Percentiles rank a stretch among this genome's conserved stretches.
These are phyloP conservation scores for Talaromyces verruculosus DNA, from an alignment of 2,329 filamentous ascomycete species.

Conservation along the genomic window DNA sequence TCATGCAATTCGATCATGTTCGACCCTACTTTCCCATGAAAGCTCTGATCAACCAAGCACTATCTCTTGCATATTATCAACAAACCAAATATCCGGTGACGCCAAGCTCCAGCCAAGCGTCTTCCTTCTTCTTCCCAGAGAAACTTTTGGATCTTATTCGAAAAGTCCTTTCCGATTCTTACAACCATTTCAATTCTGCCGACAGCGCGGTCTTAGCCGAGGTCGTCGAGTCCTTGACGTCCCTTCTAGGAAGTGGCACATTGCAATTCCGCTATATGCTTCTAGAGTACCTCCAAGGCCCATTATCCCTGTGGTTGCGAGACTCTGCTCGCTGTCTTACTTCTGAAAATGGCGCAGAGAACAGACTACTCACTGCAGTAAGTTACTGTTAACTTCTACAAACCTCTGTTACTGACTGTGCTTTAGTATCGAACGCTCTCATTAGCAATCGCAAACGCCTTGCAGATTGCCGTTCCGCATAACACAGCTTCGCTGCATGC, in stretches of 20 bases:
- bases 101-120: not conserved
- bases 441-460: conserved; percentile 32
- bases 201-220: conserved; percentile 43
- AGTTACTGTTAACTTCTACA: conserved; percentile 24
- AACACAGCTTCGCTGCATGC: conserved; percentile 48
- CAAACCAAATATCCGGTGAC: conserved; percentile 7
- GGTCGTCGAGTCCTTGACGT: conserved; percentile 56
- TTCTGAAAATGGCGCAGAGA: conserved; percentile 31
- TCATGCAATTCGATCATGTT: conserved; percentile 39
- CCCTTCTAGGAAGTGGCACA: conserved; percentile 55
- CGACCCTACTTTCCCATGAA: conserved; percentile 38
- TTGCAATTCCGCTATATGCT: conserved; percentile 55
- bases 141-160: conserved; percentile 63
- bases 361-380: conserved; percentile 37
- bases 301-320: conserved; percentile 38
- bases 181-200: conserved; percentile 46
- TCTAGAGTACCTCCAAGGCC: conserved; percentile 59
- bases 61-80: conserved; percentile 36
- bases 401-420: not conserved
- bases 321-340: conserved; percentile 34
- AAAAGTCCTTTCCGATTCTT: conserved; percentile 56
- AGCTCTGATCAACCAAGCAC: conserved; percentile 35
- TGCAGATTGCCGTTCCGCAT: conserved; percentile 32
- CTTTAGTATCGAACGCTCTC: conserved; percentile 37
- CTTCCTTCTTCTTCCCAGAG: conserved; percentile 38